Evolutionary conservation across 164 flowering plant species (phyloP).

Genomic region (Piper betle): DNA sequence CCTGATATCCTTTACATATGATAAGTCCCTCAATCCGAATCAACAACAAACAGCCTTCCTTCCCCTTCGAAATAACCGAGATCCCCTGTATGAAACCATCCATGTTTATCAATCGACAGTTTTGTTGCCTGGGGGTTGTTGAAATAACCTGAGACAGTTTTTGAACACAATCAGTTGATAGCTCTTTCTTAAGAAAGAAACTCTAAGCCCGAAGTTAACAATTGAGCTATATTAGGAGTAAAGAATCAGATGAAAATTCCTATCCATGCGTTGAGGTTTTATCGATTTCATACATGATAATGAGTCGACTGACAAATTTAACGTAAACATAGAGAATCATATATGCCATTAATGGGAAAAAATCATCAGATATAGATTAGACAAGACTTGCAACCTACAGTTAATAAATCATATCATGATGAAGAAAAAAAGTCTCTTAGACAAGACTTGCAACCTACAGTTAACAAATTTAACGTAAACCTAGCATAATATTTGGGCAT

Average conservation of each 20-base stretch:
- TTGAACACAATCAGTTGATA: too few species aligned
- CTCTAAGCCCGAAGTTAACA: too few species aligned
- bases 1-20: conserved; percentile 59
- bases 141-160: conserved; percentile 27
- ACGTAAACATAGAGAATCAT: background rate
- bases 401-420: too few species aligned
- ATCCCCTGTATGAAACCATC: conserved; percentile 70
- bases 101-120: conserved; percentile 41
- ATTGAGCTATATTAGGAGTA: too few species aligned
- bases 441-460: background rate
- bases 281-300: too few species aligned
- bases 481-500: background rate
- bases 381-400: background rate
- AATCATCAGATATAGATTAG: background rate
- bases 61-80: conserved; percentile 57
- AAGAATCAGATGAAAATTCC: too few species aligned
- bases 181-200: too few species aligned
- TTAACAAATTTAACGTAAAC: background rate
- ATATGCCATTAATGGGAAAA: background rate
- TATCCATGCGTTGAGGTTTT: too few species aligned
- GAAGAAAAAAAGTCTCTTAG: too few species aligned
- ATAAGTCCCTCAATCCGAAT: conserved; percentile 68
- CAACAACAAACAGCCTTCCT: conserved; percentile 56
- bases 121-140: conserved; percentile 53
- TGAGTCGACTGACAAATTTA: too few species aligned